Conservation (phyloP, 352 stramenopile genomes). For the Phytopythium chamaehyphon region DNA sequence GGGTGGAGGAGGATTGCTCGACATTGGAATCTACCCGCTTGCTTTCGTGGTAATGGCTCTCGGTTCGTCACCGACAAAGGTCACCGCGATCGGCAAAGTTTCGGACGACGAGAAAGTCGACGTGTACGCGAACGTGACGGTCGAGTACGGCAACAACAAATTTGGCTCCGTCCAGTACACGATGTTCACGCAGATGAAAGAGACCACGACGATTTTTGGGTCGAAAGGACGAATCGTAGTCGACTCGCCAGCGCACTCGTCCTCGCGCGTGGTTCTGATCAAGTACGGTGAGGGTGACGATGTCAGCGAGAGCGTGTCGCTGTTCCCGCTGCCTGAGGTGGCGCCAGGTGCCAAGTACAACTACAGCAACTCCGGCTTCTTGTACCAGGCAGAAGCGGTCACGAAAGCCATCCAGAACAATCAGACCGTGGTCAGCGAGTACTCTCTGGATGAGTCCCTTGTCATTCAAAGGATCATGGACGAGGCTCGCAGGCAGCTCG, state of each 20-base stretch:
- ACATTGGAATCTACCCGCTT: conserved; percentile 80
- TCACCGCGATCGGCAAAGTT: conserved; percentile 46
- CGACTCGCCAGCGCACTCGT: conserved; percentile 49
- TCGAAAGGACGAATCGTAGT: conserved; percentile 66
- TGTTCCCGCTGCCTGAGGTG: conserved; percentile 39
- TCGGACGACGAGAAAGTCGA: conserved; percentile 48
- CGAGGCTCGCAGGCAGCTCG: conserved; percentile 54
- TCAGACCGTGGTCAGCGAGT: conserved; percentile 45
- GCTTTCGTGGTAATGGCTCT: conserved; percentile 69
- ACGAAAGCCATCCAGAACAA: conserved; percentile 48
- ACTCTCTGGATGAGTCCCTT: conserved; percentile 58
- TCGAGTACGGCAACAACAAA: conserved; percentile 41
- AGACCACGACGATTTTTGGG: conserved; percentile 76
- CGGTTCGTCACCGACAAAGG: conserved; percentile 28
- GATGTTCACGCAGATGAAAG: conserved; percentile 43
- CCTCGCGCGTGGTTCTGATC: conserved; percentile 40
- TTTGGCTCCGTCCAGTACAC: conserved; percentile 61
- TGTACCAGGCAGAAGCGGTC: conserved; percentile 77
- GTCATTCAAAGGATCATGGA: conserved; percentile 69
- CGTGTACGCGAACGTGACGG: conserved; percentile 42
- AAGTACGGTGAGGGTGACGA: conserved; percentile 25
- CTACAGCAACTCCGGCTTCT: conserved; percentile 55
- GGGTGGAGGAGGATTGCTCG: conserved; percentile 63
- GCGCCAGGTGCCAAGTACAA: conserved; percentile 45
- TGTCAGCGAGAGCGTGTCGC: conserved; percentile 22